Base-by-base conservation (phyloP, 768 basidiomycete species). In the Chiua virens region DNA sequence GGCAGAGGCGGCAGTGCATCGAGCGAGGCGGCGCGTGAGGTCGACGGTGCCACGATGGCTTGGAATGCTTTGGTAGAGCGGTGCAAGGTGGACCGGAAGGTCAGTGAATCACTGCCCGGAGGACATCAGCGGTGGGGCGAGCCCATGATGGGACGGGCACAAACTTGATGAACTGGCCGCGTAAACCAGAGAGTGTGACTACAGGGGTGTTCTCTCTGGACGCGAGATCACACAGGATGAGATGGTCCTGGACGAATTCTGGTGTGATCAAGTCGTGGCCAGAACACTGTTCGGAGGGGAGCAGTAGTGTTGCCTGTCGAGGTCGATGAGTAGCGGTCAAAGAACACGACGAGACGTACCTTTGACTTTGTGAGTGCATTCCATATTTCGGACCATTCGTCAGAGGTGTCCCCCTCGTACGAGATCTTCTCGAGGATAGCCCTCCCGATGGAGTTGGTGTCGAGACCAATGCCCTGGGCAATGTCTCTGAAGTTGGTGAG, bases 221-320 rank as follows among this genome's bases (percentile, higher is more conserved):
- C 2, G 79, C 71, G 15, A 75, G 74, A 45, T 89, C 82, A 58
- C 78, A 83, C 28, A 92, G 75, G 27, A 82, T 72, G 49, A 96
- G 68, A 64, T 99, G 96, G 61, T 97, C 93, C 63, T 81, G 83
- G 27, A 97, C 73, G 50, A 94, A 84, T 3, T 92, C 87, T 0
- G 83, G 70, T 0, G 87, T 87, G 45, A 92, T 76, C 43, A 74
- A 74, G 17, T 82, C 79, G 18, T 79, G 73, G 14, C 75, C 66
- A 3, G 79, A 73, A 7, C 73, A 63, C 40, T 78, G 75, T 44
- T 89, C 87, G 3, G 82, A 66, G 1, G 95, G 95, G 1, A 98
- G 75, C 15, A 98, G 72, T 11, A 99, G 64, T 0, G 88, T 86
- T 4, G 89, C 87, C 92, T 96, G 61, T 34, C 32, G 32, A 3